A percentile compares a stretch with the other conserved stretches of the same genome.
Evolutionary conservation across 2,329 filamentous ascomycete genomes (phyloP).

Genomic region (Colletotrichum costaricense): DNA sequence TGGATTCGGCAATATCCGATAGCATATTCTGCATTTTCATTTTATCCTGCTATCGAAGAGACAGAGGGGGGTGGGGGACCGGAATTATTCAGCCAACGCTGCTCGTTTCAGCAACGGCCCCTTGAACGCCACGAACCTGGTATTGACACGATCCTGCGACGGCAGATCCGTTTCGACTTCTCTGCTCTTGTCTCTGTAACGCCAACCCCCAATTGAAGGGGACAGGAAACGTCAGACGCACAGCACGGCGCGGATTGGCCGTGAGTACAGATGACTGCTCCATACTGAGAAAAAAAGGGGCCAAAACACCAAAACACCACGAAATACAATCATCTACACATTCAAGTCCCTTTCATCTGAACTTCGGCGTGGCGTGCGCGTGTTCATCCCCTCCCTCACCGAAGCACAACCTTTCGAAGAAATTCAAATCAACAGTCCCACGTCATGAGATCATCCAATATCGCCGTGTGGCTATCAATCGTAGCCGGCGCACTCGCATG

Average conservation of each 20-base stretch:
- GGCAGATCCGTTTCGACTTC: conserved; percentile 28
- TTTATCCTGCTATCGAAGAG: too few species aligned
- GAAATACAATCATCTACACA: not conserved
- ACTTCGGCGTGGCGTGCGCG: conserved; percentile 4
- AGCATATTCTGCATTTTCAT: too few species aligned
- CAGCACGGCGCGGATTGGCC: not conserved
- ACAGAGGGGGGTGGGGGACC: not conserved
- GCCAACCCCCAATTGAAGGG: not conserved
- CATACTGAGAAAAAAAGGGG: too few species aligned
- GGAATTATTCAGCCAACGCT: not conserved
- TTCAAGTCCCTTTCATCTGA: conserved; percentile 1
- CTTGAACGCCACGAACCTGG: not conserved
- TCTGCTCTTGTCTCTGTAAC: not conserved
- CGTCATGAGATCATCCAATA: conserved; percentile 22
- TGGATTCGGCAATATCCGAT: too few species aligned
- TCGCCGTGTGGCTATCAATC: conserved; percentile 24
- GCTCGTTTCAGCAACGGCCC: not conserved
- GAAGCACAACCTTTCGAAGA: not conserved
- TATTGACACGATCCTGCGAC: conserved; percentile 33
- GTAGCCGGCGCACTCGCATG: conserved; percentile 1
- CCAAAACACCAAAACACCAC: not conserved
- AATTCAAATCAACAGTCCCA: not conserved
- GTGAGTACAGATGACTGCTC: not conserved
- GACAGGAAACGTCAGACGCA: not conserved
- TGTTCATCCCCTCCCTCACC: not conserved